Evolutionary conservation across 1,139 yeast genomes (phyloP).

Genomic region (Debaryomyces robertsiae): DNA sequence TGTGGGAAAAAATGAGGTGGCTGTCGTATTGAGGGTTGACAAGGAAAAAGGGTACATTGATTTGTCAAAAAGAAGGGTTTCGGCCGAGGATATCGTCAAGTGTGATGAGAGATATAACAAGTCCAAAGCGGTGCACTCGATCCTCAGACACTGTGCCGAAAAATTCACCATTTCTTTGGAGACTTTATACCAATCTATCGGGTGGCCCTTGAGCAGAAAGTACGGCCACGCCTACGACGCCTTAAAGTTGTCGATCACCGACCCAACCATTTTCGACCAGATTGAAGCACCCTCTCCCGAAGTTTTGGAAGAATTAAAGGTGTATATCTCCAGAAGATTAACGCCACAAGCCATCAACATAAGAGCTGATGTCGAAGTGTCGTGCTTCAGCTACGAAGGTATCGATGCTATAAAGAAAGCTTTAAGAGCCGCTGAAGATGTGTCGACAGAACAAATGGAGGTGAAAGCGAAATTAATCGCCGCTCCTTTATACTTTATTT

Average conservation of each 20-base stretch:
- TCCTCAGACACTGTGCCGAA: conserved; percentile 97
- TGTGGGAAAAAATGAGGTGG: conserved; percentile 98
- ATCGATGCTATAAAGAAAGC: conserved; percentile 95
- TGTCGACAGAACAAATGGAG: conserved; percentile 80
- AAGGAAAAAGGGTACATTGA: conserved; percentile 98
- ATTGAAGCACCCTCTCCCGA: conserved; percentile 72
- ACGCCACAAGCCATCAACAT: conserved; percentile 98
- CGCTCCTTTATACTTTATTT: conserved; percentile 93
- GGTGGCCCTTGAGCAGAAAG: conserved; percentile 96
- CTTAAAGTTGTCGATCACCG: conserved; percentile 92
- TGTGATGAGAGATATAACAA: conserved; percentile 98
- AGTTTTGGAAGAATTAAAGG: conserved; percentile 76
- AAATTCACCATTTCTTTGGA: conserved; percentile 89
- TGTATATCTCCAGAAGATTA: conserved; percentile 86
- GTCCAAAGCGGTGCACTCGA: conserved; percentile 96
- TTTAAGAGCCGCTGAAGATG: conserved; percentile 79
- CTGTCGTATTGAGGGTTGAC: conserved; percentile 97
- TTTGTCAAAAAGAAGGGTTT: conserved; percentile 94
- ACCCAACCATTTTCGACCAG: conserved; percentile 83
- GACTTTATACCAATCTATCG: conserved; percentile 80
- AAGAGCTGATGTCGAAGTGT: conserved; percentile 96
- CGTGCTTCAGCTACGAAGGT: conserved; percentile 97
- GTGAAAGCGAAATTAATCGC: conserved; percentile 95
- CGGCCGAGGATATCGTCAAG: conserved; percentile 95
- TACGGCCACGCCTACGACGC: conserved; percentile 98